These are phyloP conservation scores for Begonia peltatifolia DNA, from an alignment of 306 rosid species.

Conservation along the genomic window DNA sequence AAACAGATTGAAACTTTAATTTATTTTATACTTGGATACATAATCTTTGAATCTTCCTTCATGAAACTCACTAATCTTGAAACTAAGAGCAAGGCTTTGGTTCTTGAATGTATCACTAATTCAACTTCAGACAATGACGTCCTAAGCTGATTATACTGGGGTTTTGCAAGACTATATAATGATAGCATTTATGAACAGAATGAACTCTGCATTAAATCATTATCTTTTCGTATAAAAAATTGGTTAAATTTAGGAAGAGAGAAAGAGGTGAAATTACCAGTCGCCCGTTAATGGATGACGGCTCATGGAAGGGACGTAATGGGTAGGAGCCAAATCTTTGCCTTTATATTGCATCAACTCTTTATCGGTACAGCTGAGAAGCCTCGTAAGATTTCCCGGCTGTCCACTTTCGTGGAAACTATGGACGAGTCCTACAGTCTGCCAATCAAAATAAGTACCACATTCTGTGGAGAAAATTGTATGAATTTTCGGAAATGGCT, in stretches of 20 bases:
- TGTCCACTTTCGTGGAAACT: conserved; percentile 79
- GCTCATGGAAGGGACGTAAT: conserved; percentile 91
- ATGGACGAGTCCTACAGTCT: conserved; percentile 88
- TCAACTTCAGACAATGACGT: too few relatives aligned
- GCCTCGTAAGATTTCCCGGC: conserved; percentile 92
- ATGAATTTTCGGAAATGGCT: conserved; percentile 66
- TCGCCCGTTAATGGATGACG: conserved; percentile 92
- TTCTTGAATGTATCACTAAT: too few relatives aligned
- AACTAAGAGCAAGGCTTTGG: too few relatives aligned
- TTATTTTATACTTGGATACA: too few relatives aligned
- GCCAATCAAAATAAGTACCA: conserved; percentile 90
- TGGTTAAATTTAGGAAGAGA: not conserved
- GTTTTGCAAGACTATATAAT: too few relatives aligned
- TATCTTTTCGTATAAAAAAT: not conserved
- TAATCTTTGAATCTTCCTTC: too few relatives aligned
- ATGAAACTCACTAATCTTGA: too few relatives aligned
- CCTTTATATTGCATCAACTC: conserved; percentile 64
- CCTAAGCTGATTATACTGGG: too few relatives aligned
- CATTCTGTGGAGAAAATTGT: conserved; percentile 89
- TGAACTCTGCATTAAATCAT: too few relatives aligned
- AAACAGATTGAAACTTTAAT: too few relatives aligned
- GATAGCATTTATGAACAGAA: too few relatives aligned
- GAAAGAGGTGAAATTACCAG: conserved; percentile 43
- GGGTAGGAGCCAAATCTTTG: conserved; percentile 89
- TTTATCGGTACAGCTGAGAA: conserved; percentile 82